A percentile compares a stretch with the other conserved stretches of the same genome.
Conservation (phyloP, 441 rosid genomes). For the Biscutella laevigata region DNA sequence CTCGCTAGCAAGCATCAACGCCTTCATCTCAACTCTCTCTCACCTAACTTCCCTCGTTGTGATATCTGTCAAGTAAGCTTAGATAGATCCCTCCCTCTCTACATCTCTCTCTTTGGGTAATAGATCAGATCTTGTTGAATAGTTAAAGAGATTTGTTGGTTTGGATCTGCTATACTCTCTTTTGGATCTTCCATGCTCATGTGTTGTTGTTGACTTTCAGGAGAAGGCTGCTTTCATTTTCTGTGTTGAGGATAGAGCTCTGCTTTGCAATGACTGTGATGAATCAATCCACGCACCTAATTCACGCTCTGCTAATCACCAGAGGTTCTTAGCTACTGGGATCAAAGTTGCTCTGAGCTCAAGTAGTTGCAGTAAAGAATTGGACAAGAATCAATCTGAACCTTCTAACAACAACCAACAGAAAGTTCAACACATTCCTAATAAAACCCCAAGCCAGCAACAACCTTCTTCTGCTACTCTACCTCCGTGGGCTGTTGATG, state of each 20-base stretch:
- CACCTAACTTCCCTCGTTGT: conserved; percentile 53
- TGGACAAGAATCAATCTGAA: conserved; percentile 43
- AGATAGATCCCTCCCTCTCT: not conserved
- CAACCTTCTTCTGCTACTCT: conserved; percentile 22
- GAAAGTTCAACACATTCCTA: conserved; percentile 19
- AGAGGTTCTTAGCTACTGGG: conserved; percentile 63
- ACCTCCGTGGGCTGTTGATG: conserved; percentile 71
- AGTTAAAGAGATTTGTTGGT: not conserved
- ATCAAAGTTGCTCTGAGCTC: conserved; percentile 75
- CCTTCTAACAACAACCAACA: conserved; percentile 57
- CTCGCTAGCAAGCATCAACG: conserved; percentile 74
- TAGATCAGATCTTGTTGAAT: not conserved
- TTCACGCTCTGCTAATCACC: conserved; percentile 59
- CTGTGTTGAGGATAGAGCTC: conserved; percentile 91
- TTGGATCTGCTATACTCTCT: not conserved
- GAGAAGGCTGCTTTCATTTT: conserved; percentile 71
- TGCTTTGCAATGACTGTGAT: conserved; percentile 59
- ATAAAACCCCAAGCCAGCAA: conserved; percentile 37
- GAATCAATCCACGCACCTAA: conserved; percentile 44
- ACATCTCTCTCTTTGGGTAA: not conserved
- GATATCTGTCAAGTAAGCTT: conserved; percentile 56
- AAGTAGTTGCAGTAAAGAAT: conserved; percentile 38
- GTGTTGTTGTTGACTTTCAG: conserved; percentile 27
- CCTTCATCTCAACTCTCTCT: conserved; percentile 50
- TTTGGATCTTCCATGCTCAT: not conserved